A percentile compares a stretch with the other conserved stretches of the same genome.
Conservation (phyloP, 192 early-diverging fungal genomes). For the Chytriomyces sp. region DNA sequence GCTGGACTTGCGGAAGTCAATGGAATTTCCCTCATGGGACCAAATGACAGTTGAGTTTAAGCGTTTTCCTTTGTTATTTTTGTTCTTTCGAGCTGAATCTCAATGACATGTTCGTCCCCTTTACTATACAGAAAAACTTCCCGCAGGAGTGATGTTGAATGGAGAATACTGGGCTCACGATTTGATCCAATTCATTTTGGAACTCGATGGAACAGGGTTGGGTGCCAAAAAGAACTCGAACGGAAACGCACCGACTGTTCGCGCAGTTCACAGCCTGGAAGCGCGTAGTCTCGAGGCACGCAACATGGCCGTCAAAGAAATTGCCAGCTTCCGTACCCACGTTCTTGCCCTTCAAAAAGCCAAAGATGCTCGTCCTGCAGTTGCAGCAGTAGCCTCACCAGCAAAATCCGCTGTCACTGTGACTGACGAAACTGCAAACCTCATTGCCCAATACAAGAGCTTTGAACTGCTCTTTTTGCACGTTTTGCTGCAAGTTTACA, state of each 20-base stretch:
- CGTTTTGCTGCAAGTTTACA: constrained; percentile 66
- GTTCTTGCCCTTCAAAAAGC: background rate
- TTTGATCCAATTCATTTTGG: constrained; percentile 55
- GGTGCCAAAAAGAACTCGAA: background rate
- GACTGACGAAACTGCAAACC: constrained; percentile 12
- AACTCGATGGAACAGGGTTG: constrained; percentile 36
- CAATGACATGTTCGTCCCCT: constrained; percentile 29
- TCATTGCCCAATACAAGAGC: constrained; percentile 63
- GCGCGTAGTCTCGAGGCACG: constrained; percentile 22
- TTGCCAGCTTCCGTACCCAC: constrained; percentile 19
- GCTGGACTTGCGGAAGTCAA: constrained; percentile 73
- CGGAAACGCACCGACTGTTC: background rate
- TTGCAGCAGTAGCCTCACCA: too few relatives aligned
- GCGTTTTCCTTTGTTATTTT: background rate
- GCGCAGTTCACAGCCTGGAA: constrained; percentile 22
- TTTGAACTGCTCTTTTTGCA: constrained; percentile 78
- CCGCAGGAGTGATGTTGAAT: constrained; percentile 59
- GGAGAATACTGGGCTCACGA: constrained; percentile 67
- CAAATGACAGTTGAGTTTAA: constrained; percentile 37
- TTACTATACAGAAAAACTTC: constrained; percentile 11
- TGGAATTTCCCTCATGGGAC: constrained; percentile 51
- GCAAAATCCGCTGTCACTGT: too few relatives aligned
- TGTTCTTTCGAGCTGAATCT: constrained; percentile 10
- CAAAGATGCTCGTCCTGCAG: too few relatives aligned
- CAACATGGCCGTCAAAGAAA: constrained; percentile 36